phyloP scores from a whole-genome alignment of 345 rosid species.

The Diplotaxis tenuifolia region DNA sequence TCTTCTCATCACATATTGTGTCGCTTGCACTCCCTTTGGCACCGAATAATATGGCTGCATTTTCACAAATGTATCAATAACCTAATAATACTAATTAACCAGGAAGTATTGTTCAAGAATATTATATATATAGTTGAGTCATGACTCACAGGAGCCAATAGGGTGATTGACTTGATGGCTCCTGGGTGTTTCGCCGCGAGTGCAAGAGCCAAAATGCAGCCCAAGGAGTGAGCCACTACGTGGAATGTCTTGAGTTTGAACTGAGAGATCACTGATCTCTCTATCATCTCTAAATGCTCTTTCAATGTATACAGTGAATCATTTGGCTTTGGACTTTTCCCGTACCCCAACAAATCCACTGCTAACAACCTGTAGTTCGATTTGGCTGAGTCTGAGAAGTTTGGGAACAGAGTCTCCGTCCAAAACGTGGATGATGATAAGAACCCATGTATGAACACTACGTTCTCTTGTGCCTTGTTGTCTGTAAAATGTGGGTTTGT shows the following conservation, averaged over 20 bases:
- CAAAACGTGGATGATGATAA: slow-evolving; percentile 94
- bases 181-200: slow-evolving; percentile 76
- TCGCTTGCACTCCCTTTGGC: slow-evolving; percentile 67
- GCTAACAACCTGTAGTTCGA: slow-evolving; percentile 73
- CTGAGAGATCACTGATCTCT: slow-evolving; percentile 60
- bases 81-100: slow-evolving; percentile 4
- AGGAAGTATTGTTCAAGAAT: neutral
- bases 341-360: slow-evolving; percentile 82
- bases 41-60: slow-evolving; percentile 85
- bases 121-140: slow-evolving; percentile 30
- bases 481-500: slow-evolving; percentile 23
- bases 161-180: slow-evolving; percentile 81
- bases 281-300: slow-evolving; percentile 95
- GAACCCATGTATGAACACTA: slow-evolving; percentile 96
- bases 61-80: neutral
- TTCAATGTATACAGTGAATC: slow-evolving; percentile 85
- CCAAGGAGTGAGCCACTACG: slow-evolving; percentile 96
- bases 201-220: slow-evolving; percentile 95
- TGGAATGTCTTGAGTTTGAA: slow-evolving; percentile 81
- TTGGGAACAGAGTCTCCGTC: slow-evolving; percentile 94
- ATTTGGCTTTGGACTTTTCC: slow-evolving; percentile 91
- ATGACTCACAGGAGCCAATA: slow-evolving; percentile 85
- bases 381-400: slow-evolving; percentile 67
- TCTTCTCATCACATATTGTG: slow-evolving; percentile 78
- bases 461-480: slow-evolving; percentile 60